These are phyloP conservation scores for Ceratocystis colombiana DNA, from an alignment of 2,329 filamentous ascomycete genomes.

Conservation along the genomic window DNA sequence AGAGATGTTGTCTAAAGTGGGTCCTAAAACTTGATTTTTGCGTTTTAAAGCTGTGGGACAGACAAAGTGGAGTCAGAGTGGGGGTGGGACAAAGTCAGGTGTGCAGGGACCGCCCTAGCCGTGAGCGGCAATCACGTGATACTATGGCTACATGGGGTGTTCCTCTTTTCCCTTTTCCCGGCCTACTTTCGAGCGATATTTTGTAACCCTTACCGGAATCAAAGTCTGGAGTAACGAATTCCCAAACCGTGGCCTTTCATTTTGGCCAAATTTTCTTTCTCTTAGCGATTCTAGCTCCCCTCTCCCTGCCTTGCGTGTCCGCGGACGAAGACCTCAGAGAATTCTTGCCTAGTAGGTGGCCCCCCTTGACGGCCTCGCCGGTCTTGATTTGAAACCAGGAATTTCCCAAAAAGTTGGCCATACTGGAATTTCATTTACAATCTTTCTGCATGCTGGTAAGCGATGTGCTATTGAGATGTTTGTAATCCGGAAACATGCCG, in stretches of 20 bases:
- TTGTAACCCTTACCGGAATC: neutral
- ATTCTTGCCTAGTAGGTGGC: too few species aligned
- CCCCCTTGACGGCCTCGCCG: too few species aligned
- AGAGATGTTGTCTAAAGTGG: constrained; percentile 3
- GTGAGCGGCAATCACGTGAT: neutral
- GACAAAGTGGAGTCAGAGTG: neutral
- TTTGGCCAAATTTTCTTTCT: too few species aligned
- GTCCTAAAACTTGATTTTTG: neutral
- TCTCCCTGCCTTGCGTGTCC: too few species aligned
- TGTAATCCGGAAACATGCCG: neutral
- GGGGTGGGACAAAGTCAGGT: neutral
- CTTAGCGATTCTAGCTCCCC: too few species aligned
- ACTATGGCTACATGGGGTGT: neutral
- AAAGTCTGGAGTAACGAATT: too few species aligned
- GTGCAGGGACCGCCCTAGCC: neutral
- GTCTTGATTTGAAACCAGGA: too few species aligned
- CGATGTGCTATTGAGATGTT: neutral
- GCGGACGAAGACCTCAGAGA: too few species aligned
- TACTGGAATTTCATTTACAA: too few species aligned
- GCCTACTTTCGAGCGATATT: too few species aligned
- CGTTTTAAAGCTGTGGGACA: neutral
- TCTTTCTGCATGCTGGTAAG: neutral
- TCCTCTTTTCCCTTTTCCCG: neutral
- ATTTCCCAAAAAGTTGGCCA: too few species aligned
- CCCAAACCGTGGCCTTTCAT: too few species aligned